Percentiles rank a stretch among this genome's conserved stretches.
phyloP scores from a whole-genome alignment of 2,329 filamentous ascomycete species.

The Fusarium domesticum region DNA sequence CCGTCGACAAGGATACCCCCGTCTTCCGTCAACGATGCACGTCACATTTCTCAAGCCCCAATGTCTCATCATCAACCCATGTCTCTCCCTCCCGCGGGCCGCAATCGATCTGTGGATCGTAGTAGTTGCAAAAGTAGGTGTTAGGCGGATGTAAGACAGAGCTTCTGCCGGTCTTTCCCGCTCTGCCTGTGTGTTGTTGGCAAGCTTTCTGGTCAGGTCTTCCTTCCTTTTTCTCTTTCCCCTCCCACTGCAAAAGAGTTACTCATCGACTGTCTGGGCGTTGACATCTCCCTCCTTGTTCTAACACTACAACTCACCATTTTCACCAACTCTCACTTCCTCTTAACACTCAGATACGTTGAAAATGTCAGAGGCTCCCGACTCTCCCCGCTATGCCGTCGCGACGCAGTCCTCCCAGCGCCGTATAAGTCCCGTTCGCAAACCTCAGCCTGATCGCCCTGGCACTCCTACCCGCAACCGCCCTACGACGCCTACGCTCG shows the following conservation, averaged over 20 bases:
- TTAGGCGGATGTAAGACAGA: no score
- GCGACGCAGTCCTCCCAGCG: conserved; percentile 21
- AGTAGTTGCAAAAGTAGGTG: no score
- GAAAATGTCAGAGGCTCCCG: conserved; percentile 9
- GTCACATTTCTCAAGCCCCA: not conserved
- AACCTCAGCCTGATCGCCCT: conserved; percentile 11
- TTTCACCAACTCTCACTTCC: not conserved
- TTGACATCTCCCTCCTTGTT: not conserved
- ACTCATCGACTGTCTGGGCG: not conserved
- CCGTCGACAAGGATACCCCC: not conserved
- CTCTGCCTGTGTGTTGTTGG: no score
- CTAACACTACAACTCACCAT: not conserved
- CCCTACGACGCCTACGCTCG: conserved; percentile 16
- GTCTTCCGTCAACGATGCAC: not conserved
- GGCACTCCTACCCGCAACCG: conserved; percentile 14
- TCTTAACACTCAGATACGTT: not conserved
- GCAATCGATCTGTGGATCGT: not conserved
- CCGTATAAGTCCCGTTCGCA: conserved; percentile 19
- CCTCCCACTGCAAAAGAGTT: not conserved
- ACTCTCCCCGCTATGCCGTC: conserved; percentile 24
- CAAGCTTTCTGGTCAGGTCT: no score
- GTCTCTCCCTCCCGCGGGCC: not conserved
- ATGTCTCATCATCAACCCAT: not conserved
- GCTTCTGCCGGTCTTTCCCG: not conserved
- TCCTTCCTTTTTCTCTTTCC: not conserved